A percentile compares a stretch with the other conserved stretches of the same genome.
Evolutionary conservation across 1,284 basidiomycete species (phyloP).

Genomic region (Trichosporon sp.): DNA sequence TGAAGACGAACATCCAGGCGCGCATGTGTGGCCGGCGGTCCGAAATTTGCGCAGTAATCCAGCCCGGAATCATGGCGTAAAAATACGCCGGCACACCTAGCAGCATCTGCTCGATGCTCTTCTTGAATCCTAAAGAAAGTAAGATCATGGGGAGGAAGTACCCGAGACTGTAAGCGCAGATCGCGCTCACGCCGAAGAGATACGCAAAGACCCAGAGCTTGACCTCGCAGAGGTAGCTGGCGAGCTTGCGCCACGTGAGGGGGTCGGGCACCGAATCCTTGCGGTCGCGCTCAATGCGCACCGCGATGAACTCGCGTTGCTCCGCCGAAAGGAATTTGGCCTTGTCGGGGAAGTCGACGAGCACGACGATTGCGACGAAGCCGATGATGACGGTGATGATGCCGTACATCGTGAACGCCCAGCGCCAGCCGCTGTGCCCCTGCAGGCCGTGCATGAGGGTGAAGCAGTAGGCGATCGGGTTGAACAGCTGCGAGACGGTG

Average conservation of each 20-base stretch:
- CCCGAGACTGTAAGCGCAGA: slow-evolving; percentile 18
- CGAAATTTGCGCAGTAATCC: slow-evolving; percentile 38
- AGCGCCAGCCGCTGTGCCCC: slow-evolving; percentile 12
- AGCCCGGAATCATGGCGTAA: slow-evolving; percentile 40
- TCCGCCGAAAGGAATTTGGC: slow-evolving; percentile 18
- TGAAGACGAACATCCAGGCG: slow-evolving; percentile 7
- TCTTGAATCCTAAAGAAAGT: slow-evolving; percentile 14
- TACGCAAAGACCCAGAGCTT: slow-evolving; percentile 52
- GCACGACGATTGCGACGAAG: slow-evolving; percentile 2
- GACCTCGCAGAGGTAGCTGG: slow-evolving; percentile 42
- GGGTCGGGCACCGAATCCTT: slow-evolving; percentile 48
- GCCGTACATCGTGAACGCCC: slow-evolving; percentile 26
- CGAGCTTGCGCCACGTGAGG: slow-evolving; percentile 43
- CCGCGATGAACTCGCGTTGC: slow-evolving; percentile 10
- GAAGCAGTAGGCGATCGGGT: slow-evolving; percentile 13
- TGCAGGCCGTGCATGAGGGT: slow-evolving; percentile 9
- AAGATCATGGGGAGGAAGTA: slow-evolving; percentile 51
- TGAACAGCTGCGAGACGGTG: slow-evolving; percentile 14
- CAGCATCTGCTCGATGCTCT: slow-evolving; percentile 31
- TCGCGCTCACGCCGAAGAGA: slow-evolving; percentile 38
- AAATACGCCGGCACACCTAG: slow-evolving; percentile 50
- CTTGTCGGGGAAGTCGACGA: slow-evolving; percentile 21
- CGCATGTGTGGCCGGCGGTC: slow-evolving; percentile 33
- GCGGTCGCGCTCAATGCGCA: slow-evolving; percentile 21
- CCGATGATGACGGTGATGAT: slow-evolving; percentile 15